Conservation (phyloP, 169 alveolate genomes). For the Eimeria praecox region DNA sequence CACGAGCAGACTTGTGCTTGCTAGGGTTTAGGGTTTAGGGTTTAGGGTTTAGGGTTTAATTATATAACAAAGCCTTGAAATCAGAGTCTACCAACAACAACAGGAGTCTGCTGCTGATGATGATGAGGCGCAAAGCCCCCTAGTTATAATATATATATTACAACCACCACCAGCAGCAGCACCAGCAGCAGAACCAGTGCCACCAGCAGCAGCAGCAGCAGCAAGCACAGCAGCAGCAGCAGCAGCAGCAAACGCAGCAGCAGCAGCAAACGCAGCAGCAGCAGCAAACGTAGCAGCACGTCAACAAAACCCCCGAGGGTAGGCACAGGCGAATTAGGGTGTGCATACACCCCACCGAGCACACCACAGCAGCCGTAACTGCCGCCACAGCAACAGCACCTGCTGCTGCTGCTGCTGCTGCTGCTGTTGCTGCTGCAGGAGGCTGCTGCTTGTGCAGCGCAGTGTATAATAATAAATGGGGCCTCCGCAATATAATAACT, state of each 20-base stretch:
- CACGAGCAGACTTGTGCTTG: neutral
- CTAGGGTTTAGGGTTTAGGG: neutral
- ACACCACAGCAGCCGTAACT: conserved; percentile 9
- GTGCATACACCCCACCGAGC: too few relatives aligned
- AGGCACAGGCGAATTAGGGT: neutral
- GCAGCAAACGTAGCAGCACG: conserved; percentile 50
- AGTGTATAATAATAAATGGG: too few relatives aligned
- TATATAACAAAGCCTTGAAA: too few relatives aligned
- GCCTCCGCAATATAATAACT: too few relatives aligned
- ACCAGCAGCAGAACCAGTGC: neutral
- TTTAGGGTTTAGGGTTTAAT: conserved; percentile 25
- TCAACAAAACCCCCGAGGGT: too few relatives aligned
- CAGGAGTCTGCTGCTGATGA: too few relatives aligned
- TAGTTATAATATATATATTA: too few relatives aligned
- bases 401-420: neutral
- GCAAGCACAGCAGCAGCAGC: neutral
- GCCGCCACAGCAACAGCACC: neutral
- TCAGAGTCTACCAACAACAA: too few relatives aligned
- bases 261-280: conserved; percentile 34
- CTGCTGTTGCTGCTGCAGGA: neutral
- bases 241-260: conserved; percentile 31
- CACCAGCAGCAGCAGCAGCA: neutral
- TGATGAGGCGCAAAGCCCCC: too few relatives aligned
- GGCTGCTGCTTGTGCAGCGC: too few relatives aligned
- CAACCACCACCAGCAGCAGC: neutral